Conservation (phyloP, 805 yeast genomes). For the Nakazawaea ambrosiae region DNA sequence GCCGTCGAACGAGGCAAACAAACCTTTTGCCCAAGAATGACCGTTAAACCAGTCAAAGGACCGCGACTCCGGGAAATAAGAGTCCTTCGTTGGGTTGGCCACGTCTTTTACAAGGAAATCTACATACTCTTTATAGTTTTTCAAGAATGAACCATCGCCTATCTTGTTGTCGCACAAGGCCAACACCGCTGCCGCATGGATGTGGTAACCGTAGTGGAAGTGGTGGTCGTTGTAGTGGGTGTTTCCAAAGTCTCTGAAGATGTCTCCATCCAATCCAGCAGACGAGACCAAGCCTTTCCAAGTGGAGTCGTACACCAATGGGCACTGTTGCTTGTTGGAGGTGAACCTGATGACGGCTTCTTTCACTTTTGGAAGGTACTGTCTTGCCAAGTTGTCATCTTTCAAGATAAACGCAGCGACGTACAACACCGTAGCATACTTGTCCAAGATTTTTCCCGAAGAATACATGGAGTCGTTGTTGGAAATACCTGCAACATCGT, state of each 20-base stretch:
- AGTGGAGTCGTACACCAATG: constrained; percentile 66
- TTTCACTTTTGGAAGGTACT: constrained; percentile 52
- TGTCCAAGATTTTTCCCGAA: constrained; percentile 81
- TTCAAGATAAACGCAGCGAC: constrained; percentile 58
- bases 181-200: constrained; percentile 61
- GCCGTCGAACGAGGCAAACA: constrained; percentile 64
- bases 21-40: constrained; percentile 70
- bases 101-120: constrained; percentile 51
- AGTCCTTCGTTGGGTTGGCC: constrained; percentile 49
- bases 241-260: constrained; percentile 64
- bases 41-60: constrained; percentile 69
- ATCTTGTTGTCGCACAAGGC: constrained; percentile 44
- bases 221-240: constrained; percentile 71
- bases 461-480: constrained; percentile 73
- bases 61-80: constrained; percentile 53
- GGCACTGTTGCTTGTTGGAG: constrained; percentile 56
- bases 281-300: constrained; percentile 73
- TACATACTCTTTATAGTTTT: constrained; percentile 37
- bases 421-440: constrained; percentile 77
- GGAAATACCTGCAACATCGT: constrained; percentile 43
- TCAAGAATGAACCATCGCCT: constrained; percentile 40
- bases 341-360: constrained; percentile 62
- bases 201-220: constrained; percentile 70
- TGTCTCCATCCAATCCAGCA: constrained; percentile 43
- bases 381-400: constrained; percentile 42